These are phyloP conservation scores for Globisporangium solare DNA, from an alignment of 352 stramenopile genomes.

Conservation along the genomic window DNA sequence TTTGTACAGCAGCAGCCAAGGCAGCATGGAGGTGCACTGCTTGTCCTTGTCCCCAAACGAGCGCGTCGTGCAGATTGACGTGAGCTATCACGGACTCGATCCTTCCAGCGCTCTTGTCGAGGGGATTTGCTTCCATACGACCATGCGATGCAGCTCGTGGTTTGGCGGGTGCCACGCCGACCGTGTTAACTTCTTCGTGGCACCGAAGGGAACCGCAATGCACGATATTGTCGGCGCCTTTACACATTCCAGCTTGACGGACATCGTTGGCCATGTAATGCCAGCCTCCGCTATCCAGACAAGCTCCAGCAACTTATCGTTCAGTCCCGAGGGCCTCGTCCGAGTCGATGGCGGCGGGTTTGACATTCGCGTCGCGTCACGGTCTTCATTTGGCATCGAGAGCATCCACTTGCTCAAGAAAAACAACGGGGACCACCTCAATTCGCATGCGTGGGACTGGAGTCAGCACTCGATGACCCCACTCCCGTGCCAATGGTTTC, in stretches of 20 bases:
- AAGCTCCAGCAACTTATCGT: background rate
- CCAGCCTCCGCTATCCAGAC: background rate
- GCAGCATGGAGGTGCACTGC: slow-evolving; percentile 31
- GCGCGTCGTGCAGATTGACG: slow-evolving; percentile 45
- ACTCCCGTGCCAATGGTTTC: slow-evolving; percentile 25
- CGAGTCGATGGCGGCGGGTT: slow-evolving; percentile 25
- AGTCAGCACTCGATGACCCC: slow-evolving; percentile 10
- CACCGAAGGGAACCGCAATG: slow-evolving; percentile 25
- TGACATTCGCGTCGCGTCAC: slow-evolving; percentile 40
- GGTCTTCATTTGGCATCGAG: slow-evolving; percentile 36
- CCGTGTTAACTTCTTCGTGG: slow-evolving; percentile 39
- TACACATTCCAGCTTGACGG: slow-evolving; percentile 27
- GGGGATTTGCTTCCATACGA: slow-evolving; percentile 64
- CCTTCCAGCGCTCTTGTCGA: slow-evolving; percentile 20
- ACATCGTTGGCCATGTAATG: slow-evolving; percentile 30
- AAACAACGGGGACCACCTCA: slow-evolving; percentile 38
- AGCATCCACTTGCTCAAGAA: slow-evolving; percentile 43
- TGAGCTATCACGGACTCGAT: slow-evolving; percentile 17
- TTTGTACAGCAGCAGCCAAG: slow-evolving; percentile 16
- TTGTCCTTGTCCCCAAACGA: slow-evolving; percentile 28
- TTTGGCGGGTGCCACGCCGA: slow-evolving; percentile 34
- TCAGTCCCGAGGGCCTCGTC: slow-evolving; percentile 25
- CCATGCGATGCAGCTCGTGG: slow-evolving; percentile 48
- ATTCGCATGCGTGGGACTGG: slow-evolving; percentile 51
- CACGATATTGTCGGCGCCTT: slow-evolving; percentile 20